Base-by-base conservation (phyloP, 2,329 filamentous ascomycete species). In the Cordyceps cicadae region DNA sequence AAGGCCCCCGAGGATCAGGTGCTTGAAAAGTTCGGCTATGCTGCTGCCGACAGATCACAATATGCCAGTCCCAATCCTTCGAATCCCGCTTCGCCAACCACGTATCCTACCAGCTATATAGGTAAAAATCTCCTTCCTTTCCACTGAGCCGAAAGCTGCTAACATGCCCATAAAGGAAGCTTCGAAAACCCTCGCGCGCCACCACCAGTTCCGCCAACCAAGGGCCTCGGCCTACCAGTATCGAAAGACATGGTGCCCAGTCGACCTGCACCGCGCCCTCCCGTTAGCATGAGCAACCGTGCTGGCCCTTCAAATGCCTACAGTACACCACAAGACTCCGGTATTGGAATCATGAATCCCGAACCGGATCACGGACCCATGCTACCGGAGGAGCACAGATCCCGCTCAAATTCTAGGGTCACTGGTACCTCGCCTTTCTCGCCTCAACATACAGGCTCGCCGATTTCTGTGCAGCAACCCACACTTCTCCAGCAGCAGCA, bases 141-240 rank as follows among this genome's bases (percentile, higher is more conserved):
- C 11, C 3, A 21, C 6, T 8, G 19, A 15, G 26, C 29, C 12
- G 32, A n/a, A 8, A 21, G 19, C 24, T 3, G 6, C 60, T 62
- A 54, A 62, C 14, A 8, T 24, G 32, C 24, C 46, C 53, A 14
- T 37, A 26, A 41, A 81, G 89, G 90, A 71, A 97, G 91, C 78
- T 99, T 97, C 75, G 94, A 97, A 77, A 97, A 99, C 71, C 94
- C 94, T 54, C 85, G 94, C 70, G 90, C 93, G 19, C 90, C 94
- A 45, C 94, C 94, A 64, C 94, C 93, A 12, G 89, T 97, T 63
- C 92, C 93, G 63, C 92, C 93, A 62, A 73, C 74, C 51, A 79
- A 78, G 54, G 76, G 80, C 62, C 75, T 74, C 62, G 76, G 74
- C 50, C 71, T 76, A 37, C 75, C 77, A 48, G 71, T 74, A 61